A percentile compares a stretch with the other conserved stretches of the same genome.
These are phyloP conservation scores for Lachnellula willkommii DNA, from an alignment of 2,329 filamentous ascomycete species.

Conservation along the genomic window DNA sequence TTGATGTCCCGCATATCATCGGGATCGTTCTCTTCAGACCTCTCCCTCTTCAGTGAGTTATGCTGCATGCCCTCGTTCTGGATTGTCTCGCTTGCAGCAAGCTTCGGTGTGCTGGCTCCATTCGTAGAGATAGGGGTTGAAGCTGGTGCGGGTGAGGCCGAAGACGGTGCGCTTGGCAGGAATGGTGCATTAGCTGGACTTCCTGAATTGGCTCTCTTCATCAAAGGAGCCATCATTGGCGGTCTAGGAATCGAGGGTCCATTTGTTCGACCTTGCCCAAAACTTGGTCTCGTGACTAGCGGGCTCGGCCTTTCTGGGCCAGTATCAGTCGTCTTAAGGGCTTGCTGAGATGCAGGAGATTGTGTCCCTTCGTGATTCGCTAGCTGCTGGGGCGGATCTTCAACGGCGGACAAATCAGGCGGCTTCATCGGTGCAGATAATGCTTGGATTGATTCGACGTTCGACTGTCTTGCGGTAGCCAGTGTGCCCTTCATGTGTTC, in stretches of 20 bases:
- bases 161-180: slow-evolving; percentile 16
- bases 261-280: slow-evolving; percentile 22
- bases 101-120: slow-evolving; percentile 7
- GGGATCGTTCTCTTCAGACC: slow-evolving; percentile 18
- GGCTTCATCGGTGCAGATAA: neutral
- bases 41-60: slow-evolving; percentile 18
- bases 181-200: slow-evolving; percentile 18
- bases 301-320: slow-evolving; percentile 14
- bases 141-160: slow-evolving; percentile 22
- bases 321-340: slow-evolving; percentile 9
- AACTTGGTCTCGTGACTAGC: slow-evolving; percentile 25
- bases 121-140: neutral
- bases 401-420: slow-evolving; percentile 7
- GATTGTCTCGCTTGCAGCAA: slow-evolving; percentile 14
- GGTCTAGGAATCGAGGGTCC: slow-evolving; percentile 24
- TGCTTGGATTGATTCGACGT: slow-evolving; percentile 5
- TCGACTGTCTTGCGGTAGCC: slow-evolving; percentile 18
- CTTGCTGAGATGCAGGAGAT: slow-evolving; percentile 13
- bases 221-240: slow-evolving; percentile 26
- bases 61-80: slow-evolving; percentile 1
- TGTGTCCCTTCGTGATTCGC: slow-evolving; percentile 20
- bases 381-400: slow-evolving; percentile 13
- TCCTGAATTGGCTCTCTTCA: slow-evolving; percentile 22
- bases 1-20: slow-evolving; percentile 22
- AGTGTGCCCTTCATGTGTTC: slow-evolving; percentile 22